Conservation (phyloP, 164 flowering plant species). For the Taxillus chinensis region DNA sequence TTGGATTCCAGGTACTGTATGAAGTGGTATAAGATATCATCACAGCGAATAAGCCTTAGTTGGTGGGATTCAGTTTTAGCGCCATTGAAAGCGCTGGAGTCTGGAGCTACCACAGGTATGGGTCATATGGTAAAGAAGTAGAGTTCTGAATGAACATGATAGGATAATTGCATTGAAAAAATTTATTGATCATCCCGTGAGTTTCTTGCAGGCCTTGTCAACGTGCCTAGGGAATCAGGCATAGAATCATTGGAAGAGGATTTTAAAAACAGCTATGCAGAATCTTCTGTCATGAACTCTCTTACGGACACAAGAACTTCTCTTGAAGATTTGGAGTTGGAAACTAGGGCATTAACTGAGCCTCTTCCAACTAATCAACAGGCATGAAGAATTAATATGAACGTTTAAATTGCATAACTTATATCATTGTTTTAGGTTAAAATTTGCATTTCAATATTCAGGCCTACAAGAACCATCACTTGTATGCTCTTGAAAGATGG, state of each 20-base stretch:
- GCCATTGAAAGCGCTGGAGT: constrained; percentile 69
- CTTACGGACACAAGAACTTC: constrained; percentile 29
- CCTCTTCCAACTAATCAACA: constrained; percentile 98
- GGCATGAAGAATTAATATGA: constrained; percentile 22
- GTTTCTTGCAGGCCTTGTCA: constrained; percentile 4
- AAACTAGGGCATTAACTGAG: constrained; percentile 84
- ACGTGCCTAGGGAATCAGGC: constrained; percentile 4
- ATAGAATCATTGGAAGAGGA: constrained; percentile 8
- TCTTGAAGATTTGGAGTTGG: constrained; percentile 91
- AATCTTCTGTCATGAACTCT: constrained; percentile 16
- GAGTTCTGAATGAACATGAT: constrained; percentile 12
- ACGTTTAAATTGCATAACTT: background rate
- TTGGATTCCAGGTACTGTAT: constrained; percentile 65
- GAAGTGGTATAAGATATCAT: constrained; percentile 77
- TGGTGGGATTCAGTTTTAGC: constrained; percentile 90
- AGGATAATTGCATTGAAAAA: constrained; percentile 8
- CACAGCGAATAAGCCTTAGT: constrained; percentile 45
- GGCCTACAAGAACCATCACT: constrained; percentile 77
- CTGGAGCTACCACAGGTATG: constrained; percentile 43
- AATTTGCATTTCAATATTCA: constrained; percentile 18
- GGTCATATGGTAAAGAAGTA: constrained; percentile 16
- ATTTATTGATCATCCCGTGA: background rate
- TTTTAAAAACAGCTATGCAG: constrained; percentile 9
- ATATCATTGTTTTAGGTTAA: background rate
- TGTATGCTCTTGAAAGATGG: constrained; percentile 93